Evolutionary conservation across 148 eudicot genomes (phyloP).

Genomic region (Linanthus parryae): DNA sequence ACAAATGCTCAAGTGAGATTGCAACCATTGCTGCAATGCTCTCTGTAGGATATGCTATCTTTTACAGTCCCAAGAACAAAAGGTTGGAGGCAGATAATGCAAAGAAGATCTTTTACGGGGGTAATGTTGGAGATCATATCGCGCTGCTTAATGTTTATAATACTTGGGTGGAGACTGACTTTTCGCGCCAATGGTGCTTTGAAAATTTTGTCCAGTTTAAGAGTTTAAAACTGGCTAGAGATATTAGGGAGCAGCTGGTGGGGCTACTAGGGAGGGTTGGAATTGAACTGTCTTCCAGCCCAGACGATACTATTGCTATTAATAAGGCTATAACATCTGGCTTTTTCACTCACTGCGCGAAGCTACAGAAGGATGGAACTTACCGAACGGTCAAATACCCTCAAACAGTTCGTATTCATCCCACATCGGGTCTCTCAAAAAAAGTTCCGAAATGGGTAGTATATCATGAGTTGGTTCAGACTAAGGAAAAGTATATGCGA

Average conservation of each 20-base stretch:
- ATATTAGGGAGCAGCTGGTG: constrained; percentile 4
- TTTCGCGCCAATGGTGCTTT: constrained; percentile 8
- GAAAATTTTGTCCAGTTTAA: constrained; percentile 5
- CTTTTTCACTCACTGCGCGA: not conserved
- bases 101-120: not conserved
- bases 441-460: not conserved
- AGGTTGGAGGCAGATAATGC: constrained; percentile 4
- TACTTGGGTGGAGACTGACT: constrained; percentile 2
- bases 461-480: not conserved
- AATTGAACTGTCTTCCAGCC: not conserved
- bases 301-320: not conserved
- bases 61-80: constrained; percentile 6
- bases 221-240: not conserved
- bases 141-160: constrained; percentile 6
- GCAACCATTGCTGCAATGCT: constrained; percentile 4
- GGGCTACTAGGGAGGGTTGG: not conserved
- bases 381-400: not conserved
- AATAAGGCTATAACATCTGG: constrained; percentile 2
- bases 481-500: not conserved
- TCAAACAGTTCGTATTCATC: constrained; percentile 5
- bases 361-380: not conserved
- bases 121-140: constrained; percentile 9
- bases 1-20: constrained; percentile 14
- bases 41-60: constrained; percentile 6
- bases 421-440: not conserved